A percentile compares a stretch with the other conserved stretches of the same genome.
phyloP scores from a whole-genome alignment of 768 basidiomycete genomes.

The Dioszegia aurantiaca region DNA sequence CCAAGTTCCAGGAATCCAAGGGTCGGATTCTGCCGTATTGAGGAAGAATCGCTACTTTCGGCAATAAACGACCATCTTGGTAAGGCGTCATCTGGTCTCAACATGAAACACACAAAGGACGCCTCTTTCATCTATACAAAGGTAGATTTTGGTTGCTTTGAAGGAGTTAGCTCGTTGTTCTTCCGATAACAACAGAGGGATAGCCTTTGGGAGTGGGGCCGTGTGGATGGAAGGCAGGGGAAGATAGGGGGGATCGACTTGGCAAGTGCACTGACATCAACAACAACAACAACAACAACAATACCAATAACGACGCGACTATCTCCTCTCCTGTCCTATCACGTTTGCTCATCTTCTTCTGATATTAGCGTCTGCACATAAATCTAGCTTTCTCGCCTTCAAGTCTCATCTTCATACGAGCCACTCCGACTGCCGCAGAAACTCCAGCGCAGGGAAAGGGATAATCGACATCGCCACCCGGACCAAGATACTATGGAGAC shows the following conservation, averaged over 20 bases:
- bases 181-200: background rate
- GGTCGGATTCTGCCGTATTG: background rate
- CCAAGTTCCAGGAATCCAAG: background rate
- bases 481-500: slow-evolving; percentile 11
- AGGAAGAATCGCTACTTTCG: background rate
- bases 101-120: slow-evolving; percentile 1
- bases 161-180: too few species aligned
- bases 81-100: background rate
- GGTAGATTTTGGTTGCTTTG: background rate
- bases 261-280: too few species aligned
- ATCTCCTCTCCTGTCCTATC: too few species aligned
- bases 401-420: too few species aligned
- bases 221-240: background rate
- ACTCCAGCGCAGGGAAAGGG: too few species aligned
- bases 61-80: background rate
- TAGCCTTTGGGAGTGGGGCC: background rate
- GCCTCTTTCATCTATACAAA: background rate
- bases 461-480: too few species aligned
- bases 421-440: too few species aligned
- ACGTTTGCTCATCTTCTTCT: too few species aligned
- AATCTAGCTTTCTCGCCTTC: too few species aligned
- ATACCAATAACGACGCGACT: too few species aligned
- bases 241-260: background rate
- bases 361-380: too few species aligned
- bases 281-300: too few species aligned